Conservation (phyloP, 2,329 filamentous ascomycete genomes). For the Camptophora hylomeconis region DNA sequence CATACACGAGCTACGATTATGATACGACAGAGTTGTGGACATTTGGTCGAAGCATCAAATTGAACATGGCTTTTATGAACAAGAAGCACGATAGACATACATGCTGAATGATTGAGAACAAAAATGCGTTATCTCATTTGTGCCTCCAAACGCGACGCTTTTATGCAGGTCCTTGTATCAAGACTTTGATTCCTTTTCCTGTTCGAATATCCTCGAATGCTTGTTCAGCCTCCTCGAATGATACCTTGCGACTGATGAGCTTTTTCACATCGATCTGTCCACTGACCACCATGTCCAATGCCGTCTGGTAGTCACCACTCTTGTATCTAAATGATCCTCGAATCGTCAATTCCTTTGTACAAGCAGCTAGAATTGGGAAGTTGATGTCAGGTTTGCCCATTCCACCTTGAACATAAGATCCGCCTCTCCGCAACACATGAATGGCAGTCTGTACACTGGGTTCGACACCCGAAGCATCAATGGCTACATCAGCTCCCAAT, state of each 20-base stretch:
- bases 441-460: conserved; percentile 63
- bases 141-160: not conserved
- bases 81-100: too few relatives aligned
- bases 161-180: conserved; percentile 27
- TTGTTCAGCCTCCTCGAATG: conserved; percentile 69
- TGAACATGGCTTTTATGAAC: too few relatives aligned
- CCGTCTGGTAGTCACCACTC: conserved; percentile 73
- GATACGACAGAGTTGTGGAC: too few relatives aligned
- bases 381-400: conserved; percentile 82
- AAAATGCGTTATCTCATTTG: too few relatives aligned
- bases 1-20: too few relatives aligned
- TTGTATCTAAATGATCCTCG: conserved; percentile 86
- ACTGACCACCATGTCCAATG: conserved; percentile 59
- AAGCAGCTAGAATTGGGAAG: conserved; percentile 85
- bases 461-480: conserved; percentile 70
- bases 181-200: conserved; percentile 49
- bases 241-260: conserved; percentile 64
- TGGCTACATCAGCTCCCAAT: conserved; percentile 59
- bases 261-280: conserved; percentile 64
- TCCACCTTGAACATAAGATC: conserved; percentile 71
- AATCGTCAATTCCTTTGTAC: conserved; percentile 75
- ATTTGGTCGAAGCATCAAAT: too few relatives aligned
- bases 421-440: conserved; percentile 57
- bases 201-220: conserved; percentile 79
- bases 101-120: too few relatives aligned